Base-by-base conservation (phyloP, 306 rosid genomes). In the Coriaria nepalensis region DNA sequence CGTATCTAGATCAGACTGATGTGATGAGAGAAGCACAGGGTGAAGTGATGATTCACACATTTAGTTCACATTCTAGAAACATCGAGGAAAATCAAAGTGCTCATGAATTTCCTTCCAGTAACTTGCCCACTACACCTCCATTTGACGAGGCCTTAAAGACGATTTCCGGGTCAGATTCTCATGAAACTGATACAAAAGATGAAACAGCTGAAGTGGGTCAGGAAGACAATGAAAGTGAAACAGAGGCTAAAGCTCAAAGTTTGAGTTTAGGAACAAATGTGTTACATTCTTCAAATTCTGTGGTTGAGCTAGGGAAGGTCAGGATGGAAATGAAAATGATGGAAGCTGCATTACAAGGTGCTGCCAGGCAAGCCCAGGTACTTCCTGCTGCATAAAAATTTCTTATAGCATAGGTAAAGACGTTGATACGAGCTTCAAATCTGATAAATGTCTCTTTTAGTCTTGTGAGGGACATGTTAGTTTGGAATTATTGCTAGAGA, bases 291-390 rank as follows among this genome's bases (percentile, higher is more conserved):
- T 67, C 77, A 36, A 68, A 68, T 54, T 56, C 83, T 66, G 38
- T 61, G 49, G 56, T 53, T 65, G 98, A 82, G 59, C 66, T 86
- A 56, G 94, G 82, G 73, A 82, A 49, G 71, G 64, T 82, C 53
- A 92, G 79, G 70, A 67, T 15, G 56, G 99, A 92, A 59, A 71
- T 82, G 88, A 79, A 86, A 68, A 79, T 82, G 94, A 79, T 86
- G 96, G 99, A 92, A 68, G 73, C 75, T 60, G 99, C 99, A 54
- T 72, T 92, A 65, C 99, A 62, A 75, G 99, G 96, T 56, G 99
- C 99, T 52, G 99, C 96, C 61, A 86, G 88, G 70, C 99, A 92
- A 52, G 88, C 99, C 63, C 99, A 92, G 96, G 99, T 86, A 76
- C 57, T 65, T 56, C 67, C 44, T 32, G 40, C 49, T 43, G 59